Evolutionary conservation across 768 basidiomycete genomes (phyloP).

Genomic region (Suillus bovinus): DNA sequence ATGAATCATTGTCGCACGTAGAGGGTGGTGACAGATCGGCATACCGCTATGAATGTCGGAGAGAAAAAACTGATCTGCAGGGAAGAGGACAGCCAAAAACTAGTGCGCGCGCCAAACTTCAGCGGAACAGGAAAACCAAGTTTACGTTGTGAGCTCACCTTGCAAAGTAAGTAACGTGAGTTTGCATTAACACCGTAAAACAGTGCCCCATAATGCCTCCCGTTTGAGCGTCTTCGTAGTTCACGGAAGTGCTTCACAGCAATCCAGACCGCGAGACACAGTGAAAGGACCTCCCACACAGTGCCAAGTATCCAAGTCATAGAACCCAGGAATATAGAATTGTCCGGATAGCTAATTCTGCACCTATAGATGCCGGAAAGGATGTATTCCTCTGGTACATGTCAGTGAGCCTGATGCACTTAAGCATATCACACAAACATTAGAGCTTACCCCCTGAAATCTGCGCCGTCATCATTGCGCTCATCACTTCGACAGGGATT

Average conservation of each 20-base stretch:
- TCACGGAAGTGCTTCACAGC: neutral
- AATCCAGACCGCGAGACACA: neutral
- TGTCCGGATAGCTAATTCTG: accelerated
- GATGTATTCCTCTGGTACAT: neutral
- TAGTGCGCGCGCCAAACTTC: neutral
- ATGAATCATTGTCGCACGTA: neutral
- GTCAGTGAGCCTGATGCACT: neutral
- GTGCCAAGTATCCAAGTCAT: neutral
- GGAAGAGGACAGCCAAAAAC: neutral
- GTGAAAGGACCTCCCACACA: neutral
- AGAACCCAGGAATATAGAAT: neutral
- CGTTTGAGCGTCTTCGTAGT: neutral
- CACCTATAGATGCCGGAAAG: neutral
- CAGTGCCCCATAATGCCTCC: neutral
- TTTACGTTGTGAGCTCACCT: neutral
- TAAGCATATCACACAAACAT: neutral
- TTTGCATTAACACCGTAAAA: neutral
- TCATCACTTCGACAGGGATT: neutral
- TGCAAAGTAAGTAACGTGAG: neutral
- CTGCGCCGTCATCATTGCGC: accelerated
- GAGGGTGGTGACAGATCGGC: neutral
- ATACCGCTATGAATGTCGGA: neutral
- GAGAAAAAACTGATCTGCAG: neutral
- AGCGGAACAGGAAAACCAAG: neutral
- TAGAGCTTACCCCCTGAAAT: neutral